Evolutionary conservation across 2,329 filamentous ascomycete genomes (phyloP), one percentile per base, ranked within the genome.

Genomic region (Triangularia setosa): DNA sequence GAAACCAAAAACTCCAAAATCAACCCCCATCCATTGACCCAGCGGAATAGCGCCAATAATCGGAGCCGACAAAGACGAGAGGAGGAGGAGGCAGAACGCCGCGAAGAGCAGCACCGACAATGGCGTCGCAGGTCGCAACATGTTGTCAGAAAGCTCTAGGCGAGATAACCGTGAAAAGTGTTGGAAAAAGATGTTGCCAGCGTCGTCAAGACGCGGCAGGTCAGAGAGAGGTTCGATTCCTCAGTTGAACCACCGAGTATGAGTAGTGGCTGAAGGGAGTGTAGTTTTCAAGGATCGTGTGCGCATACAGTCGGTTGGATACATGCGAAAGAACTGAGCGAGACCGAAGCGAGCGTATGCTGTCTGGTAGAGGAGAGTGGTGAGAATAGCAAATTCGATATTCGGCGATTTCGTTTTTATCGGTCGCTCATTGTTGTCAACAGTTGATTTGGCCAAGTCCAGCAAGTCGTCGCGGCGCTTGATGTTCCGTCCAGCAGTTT

Each of bases 1-100:
- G 73, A 87, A 96, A 25, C 95, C 95, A 80, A 98, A 94, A 58
- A 98, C 93, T 58, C 95, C 95, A 81, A 96, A 97, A 70, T 88
- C 88, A 70, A 91, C 86, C 71, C 89, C 88, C 52, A 88, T 79
- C 74, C 88, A 94, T 60, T 86, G 88, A 40, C 91, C 93, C 52
- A 99, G 83, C 9, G 93, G 92, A 56, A 99, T 96, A 25, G 83
- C 84, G 73, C 90, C 88, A 74, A 98, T 90, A 70, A 99, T 87
- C 18, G 95, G 95, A 0, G 92, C 93, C 1, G 94, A 97, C n/a
- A 99, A 80, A 44, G 93, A 91, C 56, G 93, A 91, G 44, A 99
- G 83, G 56, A 98, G 82, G 60, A 98, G 84, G 67, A 98, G 82
- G 68, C 83, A 90, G 77, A 99, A 97, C 69, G 94, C 93, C 73